Conservation (phyloP, 257 asterid species). For the Verbena officinalis region DNA sequence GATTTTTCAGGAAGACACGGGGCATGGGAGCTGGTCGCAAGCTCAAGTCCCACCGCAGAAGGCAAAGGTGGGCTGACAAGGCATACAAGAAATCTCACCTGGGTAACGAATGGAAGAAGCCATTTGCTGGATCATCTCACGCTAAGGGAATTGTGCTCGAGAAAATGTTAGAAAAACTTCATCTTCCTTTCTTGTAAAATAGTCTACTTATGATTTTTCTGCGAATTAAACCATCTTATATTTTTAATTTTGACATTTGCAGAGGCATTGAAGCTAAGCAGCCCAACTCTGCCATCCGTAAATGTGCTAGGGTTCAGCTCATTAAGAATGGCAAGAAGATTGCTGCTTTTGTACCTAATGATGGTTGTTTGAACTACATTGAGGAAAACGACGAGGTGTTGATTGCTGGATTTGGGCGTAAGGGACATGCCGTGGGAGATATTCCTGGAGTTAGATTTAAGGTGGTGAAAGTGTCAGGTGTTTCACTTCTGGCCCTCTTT, state of each 20-base stretch:
- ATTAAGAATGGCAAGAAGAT: conserved; percentile 68
- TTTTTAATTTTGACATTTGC: conserved; percentile 25
- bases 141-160: conserved; percentile 68
- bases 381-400: conserved; percentile 65
- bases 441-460: conserved; percentile 66
- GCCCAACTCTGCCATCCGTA: conserved; percentile 74
- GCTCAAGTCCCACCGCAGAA: conserved; percentile 59
- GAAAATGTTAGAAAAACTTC: conserved; percentile 44
- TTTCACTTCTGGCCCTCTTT: conserved; percentile 60
- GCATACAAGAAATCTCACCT: conserved; percentile 63
- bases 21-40: conserved; percentile 79
- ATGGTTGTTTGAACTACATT: conserved; percentile 62
- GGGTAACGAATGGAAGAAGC: conserved; percentile 67
- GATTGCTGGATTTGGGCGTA: conserved; percentile 68
- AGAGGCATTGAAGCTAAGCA: conserved; percentile 71
- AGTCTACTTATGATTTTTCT: neutral
- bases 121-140: conserved; percentile 65
- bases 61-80: conserved; percentile 64
- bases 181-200: neutral
- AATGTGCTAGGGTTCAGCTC: conserved; percentile 69
- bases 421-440: conserved; percentile 73
- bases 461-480: conserved; percentile 70
- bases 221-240: neutral
- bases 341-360: conserved; percentile 66
- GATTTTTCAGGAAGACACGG: conserved; percentile 48